Evolutionary conservation across 805 yeast species (phyloP), one percentile per base, ranked within the genome.

Genomic region (Sugiyamaella lignohabitans): DNA sequence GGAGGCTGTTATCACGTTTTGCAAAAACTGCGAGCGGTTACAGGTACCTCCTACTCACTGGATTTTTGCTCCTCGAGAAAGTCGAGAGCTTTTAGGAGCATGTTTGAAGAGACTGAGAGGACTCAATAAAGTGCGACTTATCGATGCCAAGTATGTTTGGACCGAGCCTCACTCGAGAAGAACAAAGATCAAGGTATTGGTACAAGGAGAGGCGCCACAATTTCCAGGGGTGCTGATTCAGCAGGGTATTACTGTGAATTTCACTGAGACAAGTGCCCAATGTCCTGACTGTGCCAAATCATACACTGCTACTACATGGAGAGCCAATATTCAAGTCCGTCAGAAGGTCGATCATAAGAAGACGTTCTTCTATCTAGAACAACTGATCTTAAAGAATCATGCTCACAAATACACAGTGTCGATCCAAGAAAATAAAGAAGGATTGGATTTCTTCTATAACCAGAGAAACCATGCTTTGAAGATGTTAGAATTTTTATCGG

Each of bases 131-230:
- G 93, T 88, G 40, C 73, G 96, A 58, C 71, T 93, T 50, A 80
- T 87, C 37, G 98, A 93, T 69, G 99, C 98, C 2, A 78, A 89
- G 3, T 93, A 89, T 59, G 79, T 94, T 52, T 93, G 99, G 99
- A 93, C 99, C 1, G 99, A 93, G 70, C 98, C 99, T 2, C 99
- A 93, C 66, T 88, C 97, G 22, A 78, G 98, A 67, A 82, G 99
- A 72, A 80, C 91, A 51, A 80, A 88, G 65, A 79, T 94, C 53
- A 88, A 89, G 61, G 69, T 93, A 46, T 87, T 97, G 0, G 96
- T 93, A 24, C 98, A 91, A 67, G 97, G 97, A 55, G 98, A 93
- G 65, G 97, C 96, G 20, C 41, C 44, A 16, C 54, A 58, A 49
- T 81, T 88, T 78, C 74, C 82, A 23, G 87, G 87, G 61, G 87